Evolutionary conservation across 1,139 yeast genomes (phyloP), one percentile per base, ranked within the genome.

Genomic region (Lodderomyces theae): DNA sequence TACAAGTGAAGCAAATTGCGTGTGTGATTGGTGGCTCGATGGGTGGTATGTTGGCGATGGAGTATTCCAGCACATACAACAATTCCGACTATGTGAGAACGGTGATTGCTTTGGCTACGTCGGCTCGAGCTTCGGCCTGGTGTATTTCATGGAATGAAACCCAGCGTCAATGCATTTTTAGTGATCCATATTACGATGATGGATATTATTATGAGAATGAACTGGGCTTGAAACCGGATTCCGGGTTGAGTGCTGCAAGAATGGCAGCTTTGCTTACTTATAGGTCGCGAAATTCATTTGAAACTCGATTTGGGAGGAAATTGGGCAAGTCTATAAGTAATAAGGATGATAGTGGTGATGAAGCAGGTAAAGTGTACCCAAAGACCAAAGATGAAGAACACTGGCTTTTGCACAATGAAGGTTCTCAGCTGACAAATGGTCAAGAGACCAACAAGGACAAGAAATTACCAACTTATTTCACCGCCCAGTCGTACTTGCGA

Each of bases 121-220:
- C 95, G 33, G 97, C 97, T 0, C 73, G 95, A 54, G 95, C 92
- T 35, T 86, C 95, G 6, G 98, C 98, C 0, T 92, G 98, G 98
- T 92, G 97, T 52, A 92, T 92, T 42, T 86, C 96, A 3, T 92
- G 98, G 98, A 92, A 95, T 44, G 98, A 92, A 58, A 95, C 98
- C 6, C 98, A 92, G 63, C 77, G 98, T 53, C 98, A 92, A 60
- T 82, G 95, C 50, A 88, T 92, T 24, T 92, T 90, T 63, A 82
- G 95, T 19, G 98, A 92, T 60, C 97, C 98, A 5, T 84, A 84
- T 57, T 92, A 89, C 58, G 76, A 77, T 43, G 97, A 89, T 56
- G 98, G 98, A 2, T 88, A 86, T 61, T 72, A 72, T 48, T 90
- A 86, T 56, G 44, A 44, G 25, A 69, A 77, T 34, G 75, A 77